These are phyloP conservation scores for Trichoderma citrinoviride DNA, from an alignment of 2,329 filamentous ascomycete species.

Conservation along the genomic window DNA sequence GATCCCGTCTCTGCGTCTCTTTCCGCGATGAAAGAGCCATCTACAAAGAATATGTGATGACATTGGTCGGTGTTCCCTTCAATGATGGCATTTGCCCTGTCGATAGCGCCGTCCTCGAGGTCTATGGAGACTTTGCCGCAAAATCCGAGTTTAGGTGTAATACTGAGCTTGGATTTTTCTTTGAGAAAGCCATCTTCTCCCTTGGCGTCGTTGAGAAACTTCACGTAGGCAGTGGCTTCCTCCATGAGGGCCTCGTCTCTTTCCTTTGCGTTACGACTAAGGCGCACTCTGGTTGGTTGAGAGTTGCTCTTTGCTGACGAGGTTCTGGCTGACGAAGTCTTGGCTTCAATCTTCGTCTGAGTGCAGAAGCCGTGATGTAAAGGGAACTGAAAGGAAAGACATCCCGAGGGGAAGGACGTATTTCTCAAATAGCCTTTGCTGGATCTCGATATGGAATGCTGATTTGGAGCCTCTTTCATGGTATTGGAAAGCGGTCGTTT, in stretches of 20 bases:
- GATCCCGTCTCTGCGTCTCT: not conserved
- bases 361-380: too few species aligned
- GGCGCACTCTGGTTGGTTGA: not conserved
- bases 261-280: too few species aligned
- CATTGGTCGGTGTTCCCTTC: not conserved
- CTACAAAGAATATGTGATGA: not conserved
- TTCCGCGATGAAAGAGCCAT: not conserved
- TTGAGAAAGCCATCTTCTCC: not conserved
- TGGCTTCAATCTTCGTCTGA: too few species aligned
- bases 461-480: too few species aligned
- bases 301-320: not conserved
- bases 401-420: too few species aligned
- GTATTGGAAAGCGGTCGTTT: too few species aligned
- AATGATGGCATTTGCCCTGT: not conserved
- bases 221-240: not conserved
- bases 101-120: not conserved
- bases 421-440: too few species aligned
- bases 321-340: not conserved
- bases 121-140: not conserved
- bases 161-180: not conserved
- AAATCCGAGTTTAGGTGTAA: not conserved
- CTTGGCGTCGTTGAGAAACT: rapidly evolving
- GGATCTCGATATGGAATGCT: too few species aligned
- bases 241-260: too few species aligned
- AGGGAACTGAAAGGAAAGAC: too few species aligned